phyloP scores from a whole-genome alignment of 2,329 filamentous ascomycete species.

The Fusarium tricinctum region DNA sequence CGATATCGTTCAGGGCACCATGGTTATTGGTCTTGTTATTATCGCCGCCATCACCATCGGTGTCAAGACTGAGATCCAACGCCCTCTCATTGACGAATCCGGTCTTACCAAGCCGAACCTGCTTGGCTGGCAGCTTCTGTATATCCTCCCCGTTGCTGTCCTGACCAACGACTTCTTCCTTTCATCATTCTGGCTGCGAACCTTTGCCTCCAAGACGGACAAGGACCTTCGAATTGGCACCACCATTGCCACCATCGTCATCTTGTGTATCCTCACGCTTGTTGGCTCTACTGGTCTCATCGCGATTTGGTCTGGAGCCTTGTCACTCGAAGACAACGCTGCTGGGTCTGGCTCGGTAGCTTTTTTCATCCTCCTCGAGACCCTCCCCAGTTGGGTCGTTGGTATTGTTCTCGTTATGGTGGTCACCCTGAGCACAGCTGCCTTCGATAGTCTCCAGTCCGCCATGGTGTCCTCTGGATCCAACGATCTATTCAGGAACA shows the following conservation, averaged over 20 bases:
- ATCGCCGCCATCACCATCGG: conserved; percentile 84
- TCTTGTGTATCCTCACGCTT: conserved; percentile 78
- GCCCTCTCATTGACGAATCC: conserved; percentile 75
- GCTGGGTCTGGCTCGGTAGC: conserved; percentile 73
- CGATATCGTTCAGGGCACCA: conserved; percentile 83
- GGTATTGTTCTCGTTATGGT: conserved; percentile 87
- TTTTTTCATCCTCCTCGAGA: conserved; percentile 80
- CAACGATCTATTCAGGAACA: conserved; percentile 88
- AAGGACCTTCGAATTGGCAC: conserved; percentile 82
- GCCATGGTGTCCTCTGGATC: conserved; percentile 88
- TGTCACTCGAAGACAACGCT: conserved; percentile 69
- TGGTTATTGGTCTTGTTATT: conserved; percentile 82
- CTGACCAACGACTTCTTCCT: conserved; percentile 90
- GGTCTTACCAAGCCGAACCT: conserved; percentile 77
- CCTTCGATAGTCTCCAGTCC: conserved; percentile 85
- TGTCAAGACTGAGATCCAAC: conserved; percentile 79
- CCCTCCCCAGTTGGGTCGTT: conserved; percentile 84
- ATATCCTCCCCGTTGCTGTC: conserved; percentile 85
- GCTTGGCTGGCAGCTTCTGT: conserved; percentile 87
- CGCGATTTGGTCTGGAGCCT: conserved; percentile 82
- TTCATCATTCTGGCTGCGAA: conserved; percentile 86
- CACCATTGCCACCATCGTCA: conserved; percentile 73
- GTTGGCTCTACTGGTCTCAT: conserved; percentile 81
- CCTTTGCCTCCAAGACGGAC: conserved; percentile 84
- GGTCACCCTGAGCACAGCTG: conserved; percentile 79